Conservation (phyloP, 306 rosid species). For the Sophora flavescens region DNA sequence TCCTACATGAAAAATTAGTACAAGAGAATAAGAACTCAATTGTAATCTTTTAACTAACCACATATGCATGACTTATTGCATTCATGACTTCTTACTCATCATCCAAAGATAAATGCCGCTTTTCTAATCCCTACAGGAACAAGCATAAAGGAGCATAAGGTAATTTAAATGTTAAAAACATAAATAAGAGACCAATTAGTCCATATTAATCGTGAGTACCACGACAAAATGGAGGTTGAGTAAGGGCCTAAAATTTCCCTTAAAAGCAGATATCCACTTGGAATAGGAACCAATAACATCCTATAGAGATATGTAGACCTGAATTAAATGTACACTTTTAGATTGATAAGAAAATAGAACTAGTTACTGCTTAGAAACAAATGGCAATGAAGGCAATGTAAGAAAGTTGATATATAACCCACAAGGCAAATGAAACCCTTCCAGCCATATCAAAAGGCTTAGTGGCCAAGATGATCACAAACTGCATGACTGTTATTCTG, state of each 20-base stretch:
- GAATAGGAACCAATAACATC: slow-evolving; percentile 94
- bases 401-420: slow-evolving; percentile 47
- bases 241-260: slow-evolving; percentile 73
- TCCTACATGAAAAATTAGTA: too few species aligned
- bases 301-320: slow-evolving; percentile 92
- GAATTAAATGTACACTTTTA: slow-evolving; percentile 47
- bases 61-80: slow-evolving; percentile 83
- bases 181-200: too few species aligned
- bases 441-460: slow-evolving; percentile 76
- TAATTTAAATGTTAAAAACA: slow-evolving; percentile 18
- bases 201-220: slow-evolving; percentile 18
- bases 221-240: slow-evolving; percentile 54
- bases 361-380: slow-evolving; percentile 45
- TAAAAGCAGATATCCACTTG: slow-evolving; percentile 83
- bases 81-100: slow-evolving; percentile 94
- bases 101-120: slow-evolving; percentile 85
- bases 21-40: too few species aligned
- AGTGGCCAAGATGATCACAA: slow-evolving; percentile 80
- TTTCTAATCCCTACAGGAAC: slow-evolving; percentile 72
- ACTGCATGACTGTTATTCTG: slow-evolving; percentile 84
- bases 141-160: slow-evolving; percentile 32
- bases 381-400: slow-evolving; percentile 42
- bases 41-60: too few species aligned
- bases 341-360: slow-evolving; percentile 39
- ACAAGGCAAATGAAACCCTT: slow-evolving; percentile 91